Evolutionary conservation across 129 eudicot genomes (phyloP), one percentile per base, ranked within the genome.

Genomic region (Escallonia rubra): DNA sequence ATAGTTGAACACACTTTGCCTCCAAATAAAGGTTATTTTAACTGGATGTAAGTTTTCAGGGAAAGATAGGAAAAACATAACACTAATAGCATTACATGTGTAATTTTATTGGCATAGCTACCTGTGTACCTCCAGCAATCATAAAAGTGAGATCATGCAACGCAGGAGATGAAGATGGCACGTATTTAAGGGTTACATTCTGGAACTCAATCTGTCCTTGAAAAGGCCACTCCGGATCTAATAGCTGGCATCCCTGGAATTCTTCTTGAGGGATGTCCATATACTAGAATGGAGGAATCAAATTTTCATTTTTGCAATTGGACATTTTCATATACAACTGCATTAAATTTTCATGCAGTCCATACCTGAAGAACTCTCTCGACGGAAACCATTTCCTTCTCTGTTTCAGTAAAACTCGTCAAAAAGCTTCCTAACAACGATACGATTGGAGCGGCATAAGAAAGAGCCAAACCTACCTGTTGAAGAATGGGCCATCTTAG

Each of bases 381-480:
- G 57, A 93, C 84, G 0, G 98, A 79, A 71, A 93, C 96, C 91
- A 93, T 80, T 75, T 93, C 96, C 79, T 89, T 93, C 68, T 93
- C 98, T 5, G 98, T 93, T 65, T 93, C 98, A n/a, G 96, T 86
- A 74, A 89, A 89, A 72, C 98, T 93, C 16, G 96, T 79, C 73
- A 89, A 77, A 64, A 93, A 93, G 75, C 92, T 93, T 64, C 98
- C 96, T 64, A 93, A 61, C 59, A 89, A 76, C 16, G 98, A 86
- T 56, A 93, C 98, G 70, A 84, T 70, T 16, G 98, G 96, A 63
- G 96, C 81, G 65, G 98, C 96, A 60, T 93, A 93, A 34, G 98
- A 93, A 71, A 93, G 96, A 8, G 98, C 98, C 82, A 93, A 78
- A 46, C 98, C 98, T 15, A 93, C 96, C 98, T 93, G 85, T 68